A percentile compares a stretch with the other conserved stretches of the same genome.
Conservation (phyloP, 176 grass and related monocot species). For the Oryza australiensis region DNA sequence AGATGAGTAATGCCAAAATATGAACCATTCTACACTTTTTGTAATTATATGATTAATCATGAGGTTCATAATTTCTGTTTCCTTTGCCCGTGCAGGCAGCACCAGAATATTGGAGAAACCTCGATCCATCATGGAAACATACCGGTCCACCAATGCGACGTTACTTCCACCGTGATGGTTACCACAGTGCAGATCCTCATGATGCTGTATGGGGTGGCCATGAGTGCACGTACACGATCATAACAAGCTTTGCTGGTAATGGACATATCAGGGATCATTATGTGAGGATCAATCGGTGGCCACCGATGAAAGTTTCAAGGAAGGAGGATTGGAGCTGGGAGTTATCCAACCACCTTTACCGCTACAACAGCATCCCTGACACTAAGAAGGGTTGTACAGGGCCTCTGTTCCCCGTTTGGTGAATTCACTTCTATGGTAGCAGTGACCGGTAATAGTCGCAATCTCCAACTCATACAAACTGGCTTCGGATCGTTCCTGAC, state of each 20-base stretch:
- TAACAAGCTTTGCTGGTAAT: constrained; percentile 68
- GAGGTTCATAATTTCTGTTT: neutral
- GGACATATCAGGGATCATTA: constrained; percentile 73
- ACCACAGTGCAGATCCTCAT: constrained; percentile 63
- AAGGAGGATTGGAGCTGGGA: constrained; percentile 90
- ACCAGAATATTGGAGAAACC: constrained; percentile 86
- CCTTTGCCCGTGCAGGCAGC: constrained; percentile 61
- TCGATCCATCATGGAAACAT: constrained; percentile 81
- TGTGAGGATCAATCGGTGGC: constrained; percentile 86
- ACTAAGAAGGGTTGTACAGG: constrained; percentile 63
- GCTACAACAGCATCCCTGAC: constrained; percentile 81
- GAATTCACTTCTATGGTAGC: constrained; percentile 20
- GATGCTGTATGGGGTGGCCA: constrained; percentile 86
- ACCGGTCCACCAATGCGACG: constrained; percentile 79
- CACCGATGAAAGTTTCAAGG: constrained; percentile 63
- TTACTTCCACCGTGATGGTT: constrained; percentile 82
- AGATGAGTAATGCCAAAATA: neutral
- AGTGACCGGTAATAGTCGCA: neutral
- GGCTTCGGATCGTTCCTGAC: neutral
- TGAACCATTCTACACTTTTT: neutral
- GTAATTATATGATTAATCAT: neutral
- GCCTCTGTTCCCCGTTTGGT: constrained; percentile 91
- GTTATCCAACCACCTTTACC: constrained; percentile 64
- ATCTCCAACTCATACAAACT: constrained; percentile 18
- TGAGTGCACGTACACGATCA: constrained; percentile 75